phyloP scores from a whole-genome alignment of 192 early-diverging fungal genomes.

The Allomyces macrogynus region DNA sequence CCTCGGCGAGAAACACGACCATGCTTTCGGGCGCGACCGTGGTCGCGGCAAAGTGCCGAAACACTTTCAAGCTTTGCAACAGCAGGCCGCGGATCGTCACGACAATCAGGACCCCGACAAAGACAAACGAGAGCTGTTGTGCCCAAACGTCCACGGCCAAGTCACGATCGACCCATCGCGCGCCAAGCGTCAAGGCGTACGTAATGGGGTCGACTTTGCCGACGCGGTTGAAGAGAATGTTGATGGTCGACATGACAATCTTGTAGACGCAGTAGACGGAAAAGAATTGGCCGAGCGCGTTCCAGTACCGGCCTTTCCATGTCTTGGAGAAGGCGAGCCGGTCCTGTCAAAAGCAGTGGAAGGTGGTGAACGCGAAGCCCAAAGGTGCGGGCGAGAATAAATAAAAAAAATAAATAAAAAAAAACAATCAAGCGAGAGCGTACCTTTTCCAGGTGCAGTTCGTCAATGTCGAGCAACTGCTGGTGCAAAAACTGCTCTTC shows the following conservation, averaged over 20 bases:
- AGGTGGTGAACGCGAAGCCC: too few relatives aligned
- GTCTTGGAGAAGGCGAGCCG: constrained; percentile 40
- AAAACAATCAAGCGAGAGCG: too few relatives aligned
- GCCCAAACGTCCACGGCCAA: constrained; percentile 70
- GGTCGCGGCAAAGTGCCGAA: constrained; percentile 40
- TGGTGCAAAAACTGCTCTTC: constrained; percentile 44
- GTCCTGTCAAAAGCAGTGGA: constrained; percentile 24
- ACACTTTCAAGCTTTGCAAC: constrained; percentile 56
- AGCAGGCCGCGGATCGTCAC: constrained; percentile 74
- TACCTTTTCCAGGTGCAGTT: constrained; percentile 54
- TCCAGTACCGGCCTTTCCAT: constrained; percentile 54
- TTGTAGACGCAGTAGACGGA: constrained; percentile 81
- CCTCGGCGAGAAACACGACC: constrained; percentile 59
- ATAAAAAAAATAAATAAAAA: too few relatives aligned
- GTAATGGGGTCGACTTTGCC: constrained; percentile 70
- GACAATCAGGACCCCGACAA: constrained; percentile 78
- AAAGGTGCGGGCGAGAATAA: too few relatives aligned
- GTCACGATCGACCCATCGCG: constrained; percentile 36
- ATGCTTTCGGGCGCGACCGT: constrained; percentile 53
- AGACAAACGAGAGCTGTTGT: constrained; percentile 76
- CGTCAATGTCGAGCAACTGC: constrained; percentile 59
- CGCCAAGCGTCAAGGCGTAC: constrained; percentile 45
- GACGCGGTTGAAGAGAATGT: constrained; percentile 50
- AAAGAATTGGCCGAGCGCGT: constrained; percentile 66
- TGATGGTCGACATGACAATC: constrained; percentile 53